These are phyloP conservation scores for Smittium mucronatum DNA, from an alignment of 371 early-diverging fungal species.

Conservation along the genomic window DNA sequence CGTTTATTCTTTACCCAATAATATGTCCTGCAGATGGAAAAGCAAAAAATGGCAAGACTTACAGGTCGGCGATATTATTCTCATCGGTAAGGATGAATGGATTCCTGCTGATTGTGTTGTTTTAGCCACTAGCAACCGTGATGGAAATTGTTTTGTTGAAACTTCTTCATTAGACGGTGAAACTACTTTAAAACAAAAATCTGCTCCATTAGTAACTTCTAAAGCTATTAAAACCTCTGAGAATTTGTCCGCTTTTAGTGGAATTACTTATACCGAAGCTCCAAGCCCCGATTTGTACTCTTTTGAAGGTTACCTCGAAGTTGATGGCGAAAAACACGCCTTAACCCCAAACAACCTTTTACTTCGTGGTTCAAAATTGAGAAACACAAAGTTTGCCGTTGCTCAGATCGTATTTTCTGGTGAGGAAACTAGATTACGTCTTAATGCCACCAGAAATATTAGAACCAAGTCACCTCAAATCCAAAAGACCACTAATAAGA, in stretches of 20 bases:
- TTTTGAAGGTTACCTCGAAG: constrained; percentile 44
- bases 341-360: constrained; percentile 39
- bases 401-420: constrained; percentile 72
- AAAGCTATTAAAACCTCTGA: constrained; percentile 28
- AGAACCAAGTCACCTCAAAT: constrained; percentile 51
- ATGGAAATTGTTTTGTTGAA: constrained; percentile 83
- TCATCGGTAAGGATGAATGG: constrained; percentile 70
- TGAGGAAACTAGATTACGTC: constrained; percentile 65
- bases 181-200: constrained; percentile 68
- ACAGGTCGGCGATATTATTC: constrained; percentile 82
- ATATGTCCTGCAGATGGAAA: constrained; percentile 35
- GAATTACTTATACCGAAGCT: constrained; percentile 29
- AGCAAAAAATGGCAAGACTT: constrained; percentile 63
- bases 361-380: constrained; percentile 58
- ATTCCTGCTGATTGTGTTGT: constrained; percentile 91
- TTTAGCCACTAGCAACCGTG: constrained; percentile 73
- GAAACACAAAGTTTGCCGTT: constrained; percentile 61
- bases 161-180: constrained; percentile 94
- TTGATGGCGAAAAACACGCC: constrained; percentile 28
- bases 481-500: constrained; percentile 48
- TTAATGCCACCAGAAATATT: constrained; percentile 51
- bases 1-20: constrained; percentile 9
- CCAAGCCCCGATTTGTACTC: constrained; percentile 30
- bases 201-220: constrained; percentile 35
- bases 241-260: constrained; percentile 32